phyloP scores from a whole-genome alignment of 2,329 filamentous ascomycete genomes.

The Penicillium carneum region DNA sequence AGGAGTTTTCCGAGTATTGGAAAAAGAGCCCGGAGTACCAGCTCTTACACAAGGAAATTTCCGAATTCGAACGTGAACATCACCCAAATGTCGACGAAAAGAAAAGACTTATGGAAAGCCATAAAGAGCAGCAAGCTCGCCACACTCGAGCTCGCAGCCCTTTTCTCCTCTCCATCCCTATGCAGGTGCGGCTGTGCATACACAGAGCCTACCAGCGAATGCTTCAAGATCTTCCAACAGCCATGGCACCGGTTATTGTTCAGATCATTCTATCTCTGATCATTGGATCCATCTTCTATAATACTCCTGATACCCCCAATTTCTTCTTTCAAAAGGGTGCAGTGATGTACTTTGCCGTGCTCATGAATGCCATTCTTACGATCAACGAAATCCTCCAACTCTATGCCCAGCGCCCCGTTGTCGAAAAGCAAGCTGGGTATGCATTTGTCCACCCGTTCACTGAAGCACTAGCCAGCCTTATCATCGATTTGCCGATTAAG shows the following conservation, averaged over 20 bases:
- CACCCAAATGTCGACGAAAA: constrained; percentile 44
- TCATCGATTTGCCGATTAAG: constrained; percentile 71
- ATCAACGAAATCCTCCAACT: constrained; percentile 54
- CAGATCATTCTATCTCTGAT: constrained; percentile 78
- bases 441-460: constrained; percentile 43
- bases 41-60: constrained; percentile 48
- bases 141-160: constrained; percentile 61
- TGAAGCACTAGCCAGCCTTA: constrained; percentile 24
- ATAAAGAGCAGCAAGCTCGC: constrained; percentile 48
- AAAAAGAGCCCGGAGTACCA: constrained; percentile 58
- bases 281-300: constrained; percentile 80
- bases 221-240: constrained; percentile 75
- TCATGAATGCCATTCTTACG: constrained; percentile 78
- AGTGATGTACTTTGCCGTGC: constrained; percentile 82
- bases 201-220: constrained; percentile 79
- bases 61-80: constrained; percentile 46
- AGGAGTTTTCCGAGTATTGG: constrained; percentile 68
- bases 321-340: constrained; percentile 80
- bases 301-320: constrained; percentile 67
- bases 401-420: constrained; percentile 35
- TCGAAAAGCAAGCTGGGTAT: constrained; percentile 42
- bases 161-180: constrained; percentile 75
- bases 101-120: constrained; percentile 43
- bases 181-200: constrained; percentile 80
- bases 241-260: constrained; percentile 66